Evolutionary conservation across 23 red algal species (phyloP), one percentile per base, ranked within the genome.

Genomic region (Gracilaria domingensis): DNA sequence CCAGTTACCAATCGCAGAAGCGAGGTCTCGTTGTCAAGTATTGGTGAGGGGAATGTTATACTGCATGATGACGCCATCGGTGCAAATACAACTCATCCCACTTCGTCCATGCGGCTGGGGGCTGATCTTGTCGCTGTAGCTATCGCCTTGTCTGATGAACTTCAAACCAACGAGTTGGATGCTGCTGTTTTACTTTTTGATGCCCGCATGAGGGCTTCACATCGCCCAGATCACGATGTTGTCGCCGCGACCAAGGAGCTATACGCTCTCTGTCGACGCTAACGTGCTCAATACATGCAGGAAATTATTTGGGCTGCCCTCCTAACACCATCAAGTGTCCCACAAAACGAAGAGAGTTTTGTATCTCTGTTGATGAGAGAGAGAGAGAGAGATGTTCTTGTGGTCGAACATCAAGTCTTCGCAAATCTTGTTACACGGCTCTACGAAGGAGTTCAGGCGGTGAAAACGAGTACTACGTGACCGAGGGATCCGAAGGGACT

Each of bases 201-300:
- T 38, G 89, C 89, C 17, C 77, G 89, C 24, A 30, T 62, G 12
- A 40, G 61, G 37, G 78, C 89, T 44, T 59, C 71, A 54, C 78
- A 77, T 45, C 59, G 89, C 30, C 60, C 79, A 17, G 89, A 92
- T 77, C 78, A 84, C 33, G 89, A 92, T 61, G 80, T 84, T 66
- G 89, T 92, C 39, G 79, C 60, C 16, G 89, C 89, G 23, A 82
- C 92, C 42, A 80, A 80, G 69, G 92, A 94, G 57, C 62, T 86
- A 12, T 74, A 79, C 35, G 65, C 56, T 39, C 35, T 82, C 28
- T 42, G 66, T n/a, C 69, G 92, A 50, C 62, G 92, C 2, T 62
- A 94, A 40, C 32, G 51, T 16, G 75, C 84, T 1, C 80, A 74
- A 42, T 88, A 87, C 57, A 56, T 88, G 42, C 92, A 94, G 18